Conservation (phyloP, 345 rosid genomes). For the Populus simonii region DNA sequence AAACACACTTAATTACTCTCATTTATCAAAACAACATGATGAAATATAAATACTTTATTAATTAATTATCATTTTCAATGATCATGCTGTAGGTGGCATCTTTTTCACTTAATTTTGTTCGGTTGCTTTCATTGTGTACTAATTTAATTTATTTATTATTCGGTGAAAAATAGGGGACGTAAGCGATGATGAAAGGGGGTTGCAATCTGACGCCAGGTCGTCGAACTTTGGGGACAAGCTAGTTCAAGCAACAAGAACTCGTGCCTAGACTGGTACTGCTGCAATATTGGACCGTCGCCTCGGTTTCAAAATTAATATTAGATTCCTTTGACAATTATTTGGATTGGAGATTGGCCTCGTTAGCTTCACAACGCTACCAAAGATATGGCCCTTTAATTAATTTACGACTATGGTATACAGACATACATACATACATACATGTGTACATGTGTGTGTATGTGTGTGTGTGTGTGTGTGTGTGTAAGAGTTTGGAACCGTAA, state of each 20-base stretch:
- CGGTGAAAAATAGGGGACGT: constrained; percentile 10
- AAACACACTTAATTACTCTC: neutral
- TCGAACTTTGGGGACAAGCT: constrained; percentile 7
- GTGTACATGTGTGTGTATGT: accelerated
- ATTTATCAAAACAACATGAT: neutral
- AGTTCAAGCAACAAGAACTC: neutral
- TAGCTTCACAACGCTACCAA: no score
- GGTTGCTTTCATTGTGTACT: no score
- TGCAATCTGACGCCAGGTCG: constrained; percentile 18
- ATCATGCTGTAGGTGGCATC: neutral
- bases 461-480: no score
- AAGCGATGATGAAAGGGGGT: constrained; percentile 41
- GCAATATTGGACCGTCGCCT: constrained; percentile 24
- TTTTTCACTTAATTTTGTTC: neutral
- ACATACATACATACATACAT: neutral
- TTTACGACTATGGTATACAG: neutral
- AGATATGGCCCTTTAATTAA: neutral
- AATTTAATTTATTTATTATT: neutral
- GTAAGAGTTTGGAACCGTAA: no score
- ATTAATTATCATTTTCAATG: neutral
- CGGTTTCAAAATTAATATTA: neutral
- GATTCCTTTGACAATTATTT: constrained; percentile 13
- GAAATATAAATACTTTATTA: neutral
- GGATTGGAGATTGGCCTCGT: neutral
- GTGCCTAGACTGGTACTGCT: neutral